Evolutionary conservation across 208 protist genomes (phyloP).

Genomic region (Vickermania ingenoplastis): DNA sequence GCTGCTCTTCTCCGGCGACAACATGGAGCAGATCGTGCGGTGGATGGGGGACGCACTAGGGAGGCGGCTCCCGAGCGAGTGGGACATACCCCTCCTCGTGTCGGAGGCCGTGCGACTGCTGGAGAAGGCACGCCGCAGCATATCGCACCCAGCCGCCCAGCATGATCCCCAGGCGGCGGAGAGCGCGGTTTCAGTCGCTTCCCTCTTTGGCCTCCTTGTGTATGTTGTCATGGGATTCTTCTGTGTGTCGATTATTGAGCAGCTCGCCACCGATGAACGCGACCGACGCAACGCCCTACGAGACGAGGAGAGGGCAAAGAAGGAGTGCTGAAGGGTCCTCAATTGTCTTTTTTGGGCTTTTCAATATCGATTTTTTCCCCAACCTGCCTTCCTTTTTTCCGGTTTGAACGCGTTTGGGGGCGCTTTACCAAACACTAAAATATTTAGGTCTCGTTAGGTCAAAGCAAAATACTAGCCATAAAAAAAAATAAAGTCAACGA

Average conservation of each 20-base stretch:
- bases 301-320: background rate
- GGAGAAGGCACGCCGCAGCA: background rate
- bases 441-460: no score
- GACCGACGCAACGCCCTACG: background rate
- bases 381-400: no score
- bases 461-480: no score
- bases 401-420: no score
- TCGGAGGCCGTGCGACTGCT: background rate
- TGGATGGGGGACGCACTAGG: slow-evolving; percentile 15
- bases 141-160: background rate
- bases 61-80: slow-evolving; percentile 9
- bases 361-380: no score
- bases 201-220: background rate
- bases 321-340: no score
- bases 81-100: background rate
- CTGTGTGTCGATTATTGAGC: background rate
- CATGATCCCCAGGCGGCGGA: background rate
- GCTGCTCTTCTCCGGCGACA: slow-evolving; percentile 73
- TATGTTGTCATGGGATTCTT: background rate
- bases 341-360: no score
- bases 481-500: no score
- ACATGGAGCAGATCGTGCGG: slow-evolving; percentile 54
- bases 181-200: background rate
- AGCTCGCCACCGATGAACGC: background rate
- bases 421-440: no score